A percentile compares a stretch with the other conserved stretches of the same genome.
Evolutionary conservation across 1,284 basidiomycete species (phyloP).

Genomic region (Marasmius tenuissimus): DNA sequence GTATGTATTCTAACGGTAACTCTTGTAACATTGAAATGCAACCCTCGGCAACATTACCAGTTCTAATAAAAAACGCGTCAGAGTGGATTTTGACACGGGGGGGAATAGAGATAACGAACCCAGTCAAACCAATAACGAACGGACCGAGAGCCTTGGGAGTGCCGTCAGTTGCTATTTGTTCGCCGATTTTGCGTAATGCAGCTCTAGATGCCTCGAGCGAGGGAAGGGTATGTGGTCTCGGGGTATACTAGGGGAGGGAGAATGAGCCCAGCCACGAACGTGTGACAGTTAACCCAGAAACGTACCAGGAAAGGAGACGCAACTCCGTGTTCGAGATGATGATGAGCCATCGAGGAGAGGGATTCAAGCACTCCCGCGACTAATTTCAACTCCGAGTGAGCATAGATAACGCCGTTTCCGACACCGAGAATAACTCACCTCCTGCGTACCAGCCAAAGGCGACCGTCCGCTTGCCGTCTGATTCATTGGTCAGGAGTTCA

Average conservation of each 20-base stretch:
- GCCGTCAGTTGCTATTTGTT: conserved; percentile 55
- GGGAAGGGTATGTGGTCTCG: conserved; percentile 75
- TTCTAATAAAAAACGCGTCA: conserved; percentile 36
- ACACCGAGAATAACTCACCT: conserved; percentile 43
- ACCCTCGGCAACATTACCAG: conserved; percentile 80
- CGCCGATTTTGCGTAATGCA: conserved; percentile 61
- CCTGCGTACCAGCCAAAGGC: conserved; percentile 91
- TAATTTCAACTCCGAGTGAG: conserved; percentile 25
- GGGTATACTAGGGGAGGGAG: conserved; percentile 56
- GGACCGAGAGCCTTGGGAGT: conserved; percentile 70
- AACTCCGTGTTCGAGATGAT: conserved; percentile 75
- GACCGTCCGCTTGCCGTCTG: conserved; percentile 72
- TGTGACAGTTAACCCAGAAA: conserved; percentile 6
- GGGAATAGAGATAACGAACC: conserved; percentile 43
- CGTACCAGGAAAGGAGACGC: conserved; percentile 82
- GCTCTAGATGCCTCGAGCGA: conserved; percentile 59
- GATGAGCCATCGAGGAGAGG: conserved; percentile 75
- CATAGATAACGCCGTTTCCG: neutral
- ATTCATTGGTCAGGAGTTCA: conserved; percentile 68
- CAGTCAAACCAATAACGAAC: conserved; percentile 80
- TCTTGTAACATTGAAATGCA: conserved; percentile 70
- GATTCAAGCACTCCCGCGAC: conserved; percentile 86
- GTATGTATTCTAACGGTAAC: conserved; percentile 64
- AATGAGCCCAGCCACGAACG: conserved; percentile 1
- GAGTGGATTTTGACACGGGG: neutral